Base-by-base conservation (phyloP, 176 grass and related monocot species). In the Tillandsia fasciculata region DNA sequence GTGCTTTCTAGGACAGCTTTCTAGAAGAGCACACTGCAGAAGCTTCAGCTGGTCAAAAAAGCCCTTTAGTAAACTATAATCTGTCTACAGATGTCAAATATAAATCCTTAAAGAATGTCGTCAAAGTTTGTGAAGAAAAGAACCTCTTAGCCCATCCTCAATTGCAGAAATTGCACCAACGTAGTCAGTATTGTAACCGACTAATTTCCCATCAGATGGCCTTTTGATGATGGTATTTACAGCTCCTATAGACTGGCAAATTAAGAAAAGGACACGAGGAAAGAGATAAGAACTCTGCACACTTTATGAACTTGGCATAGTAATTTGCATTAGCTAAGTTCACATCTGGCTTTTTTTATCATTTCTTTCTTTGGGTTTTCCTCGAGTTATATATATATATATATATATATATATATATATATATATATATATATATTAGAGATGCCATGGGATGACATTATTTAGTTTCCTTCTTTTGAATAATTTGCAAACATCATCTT, bases 151-250 rank as follows among this genome's bases (percentile, higher is more conserved):
- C 80, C 94, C 94, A 88, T 99, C 89, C 68, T 99, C 94, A 65
- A 99, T 93, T 70, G 94, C 94, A 70, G 94, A 99, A 75, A 99
- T 93, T 80, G 94, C 94, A 82, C 94, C 94, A 69, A 93, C 80
- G 71, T 93, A 99, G 69, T 99, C 94, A 59, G 94, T 99, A 77
- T 99, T 99, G 76, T 90, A 93, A 59, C 89, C 94, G 29, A 99
- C 77, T 76, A 99, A 86, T 68, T 90, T 99, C 12, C 94, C 89
- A 63, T 99, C 70, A 72, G 77, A 15, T 58, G 87, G 68, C 64
- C 78, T 90, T 77, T 75, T 93, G 14, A 99, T 77, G 10, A 99
- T 93, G 57, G 89, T 99, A 81, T 99, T 99, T 79, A 99, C 90
- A 75, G 94, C 94, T 72, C 94, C 94, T 50, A 99, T 99, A 13